These are phyloP conservation scores for Scleroderma bovista DNA, from an alignment of 768 basidiomycete species.

Conservation along the genomic window DNA sequence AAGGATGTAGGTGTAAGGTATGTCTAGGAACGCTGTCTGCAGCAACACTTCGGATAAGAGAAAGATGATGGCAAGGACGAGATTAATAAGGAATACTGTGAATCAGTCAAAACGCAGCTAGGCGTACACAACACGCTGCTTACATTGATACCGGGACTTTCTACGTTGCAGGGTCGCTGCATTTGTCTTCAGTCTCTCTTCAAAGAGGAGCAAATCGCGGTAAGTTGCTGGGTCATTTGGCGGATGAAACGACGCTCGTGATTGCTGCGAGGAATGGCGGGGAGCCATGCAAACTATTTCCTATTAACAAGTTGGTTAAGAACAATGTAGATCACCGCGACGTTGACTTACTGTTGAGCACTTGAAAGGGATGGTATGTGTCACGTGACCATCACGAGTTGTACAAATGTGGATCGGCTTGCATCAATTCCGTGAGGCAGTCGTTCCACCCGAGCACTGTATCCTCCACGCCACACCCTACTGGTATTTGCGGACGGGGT, in stretches of 20 bases:
- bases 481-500: background rate
- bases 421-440: slow-evolving; percentile 21
- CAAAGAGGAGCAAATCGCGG: slow-evolving; percentile 85
- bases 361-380: background rate
- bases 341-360: background rate
- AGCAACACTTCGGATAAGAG: slow-evolving; percentile 73
- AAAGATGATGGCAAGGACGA: slow-evolving; percentile 63
- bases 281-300: slow-evolving; percentile 19
- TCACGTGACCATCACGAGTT: slow-evolving; percentile 18
- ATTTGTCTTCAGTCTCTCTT: slow-evolving; percentile 94
- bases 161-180: slow-evolving; percentile 74
- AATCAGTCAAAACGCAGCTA: slow-evolving; percentile 11
- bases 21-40: slow-evolving; percentile 56
- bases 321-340: background rate
- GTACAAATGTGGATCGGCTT: slow-evolving; percentile 16
- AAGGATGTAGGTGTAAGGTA: slow-evolving; percentile 54
- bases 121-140: slow-evolving; percentile 23
- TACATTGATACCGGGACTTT: slow-evolving; percentile 80
- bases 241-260: slow-evolving; percentile 45
- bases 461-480: slow-evolving; percentile 5
- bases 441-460: slow-evolving; percentile 10
- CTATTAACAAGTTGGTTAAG: background rate
- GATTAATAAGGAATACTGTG: slow-evolving; percentile 70
- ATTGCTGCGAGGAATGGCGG: slow-evolving; percentile 17
- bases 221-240: slow-evolving; percentile 75